Conservation (phyloP, 139 green algal genomes). For the Chlorella sp. region DNA sequence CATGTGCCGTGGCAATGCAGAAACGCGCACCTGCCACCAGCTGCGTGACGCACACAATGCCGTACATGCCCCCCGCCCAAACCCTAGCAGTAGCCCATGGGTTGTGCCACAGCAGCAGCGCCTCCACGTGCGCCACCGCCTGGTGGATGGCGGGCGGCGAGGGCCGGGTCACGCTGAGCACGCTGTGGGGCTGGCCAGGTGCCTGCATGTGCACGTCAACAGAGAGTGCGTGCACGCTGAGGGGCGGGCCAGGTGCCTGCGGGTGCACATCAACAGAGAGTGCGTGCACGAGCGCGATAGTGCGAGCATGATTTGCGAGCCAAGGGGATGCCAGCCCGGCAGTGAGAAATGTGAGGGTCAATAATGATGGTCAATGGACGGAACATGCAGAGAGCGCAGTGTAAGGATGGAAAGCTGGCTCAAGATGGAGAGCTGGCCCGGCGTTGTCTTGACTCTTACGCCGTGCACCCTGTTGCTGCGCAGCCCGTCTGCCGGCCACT, state of each 20-base stretch:
- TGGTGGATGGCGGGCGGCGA: not conserved
- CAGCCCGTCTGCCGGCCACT: too few relatives aligned
- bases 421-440: too few relatives aligned
- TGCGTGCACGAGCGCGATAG: too few relatives aligned
- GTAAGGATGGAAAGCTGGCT: too few relatives aligned
- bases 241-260: not conserved
- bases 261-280: too few relatives aligned
- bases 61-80: not conserved
- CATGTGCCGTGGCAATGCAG: not conserved
- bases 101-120: not conserved
- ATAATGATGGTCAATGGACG: too few relatives aligned
- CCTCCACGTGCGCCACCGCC: not conserved
- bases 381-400: too few relatives aligned
- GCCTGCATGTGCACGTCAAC: not conserved
- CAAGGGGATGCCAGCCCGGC: too few relatives aligned
- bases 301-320: too few relatives aligned
- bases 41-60: not conserved
- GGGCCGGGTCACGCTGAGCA: not conserved
- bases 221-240: not conserved
- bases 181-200: not conserved
- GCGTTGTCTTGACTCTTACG: too few relatives aligned
- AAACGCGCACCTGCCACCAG: not conserved
- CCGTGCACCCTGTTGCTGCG: too few relatives aligned
- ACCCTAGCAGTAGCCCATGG: not conserved
- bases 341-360: too few relatives aligned